Percentiles rank a stretch among this genome's conserved stretches.
Evolutionary conservation across 2,329 filamentous ascomycete species (phyloP).

Genomic region (Venturia effusa): DNA sequence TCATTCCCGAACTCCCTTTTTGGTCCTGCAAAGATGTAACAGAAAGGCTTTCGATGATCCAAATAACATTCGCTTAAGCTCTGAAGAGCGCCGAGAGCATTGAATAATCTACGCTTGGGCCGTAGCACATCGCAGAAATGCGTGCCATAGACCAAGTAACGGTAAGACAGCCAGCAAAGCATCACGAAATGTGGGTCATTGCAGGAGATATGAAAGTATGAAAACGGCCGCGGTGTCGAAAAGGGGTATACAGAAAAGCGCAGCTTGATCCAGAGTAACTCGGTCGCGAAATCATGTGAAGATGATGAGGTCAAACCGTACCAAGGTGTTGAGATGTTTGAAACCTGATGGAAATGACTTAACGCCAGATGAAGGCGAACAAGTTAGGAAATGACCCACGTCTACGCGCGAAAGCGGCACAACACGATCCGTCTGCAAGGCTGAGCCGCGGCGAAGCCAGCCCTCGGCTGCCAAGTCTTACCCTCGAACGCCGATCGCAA

Average conservation of each 20-base stretch:
- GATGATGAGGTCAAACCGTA: no score
- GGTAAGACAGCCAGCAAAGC: no score
- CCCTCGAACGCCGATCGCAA: neutral
- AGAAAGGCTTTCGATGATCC: no score
- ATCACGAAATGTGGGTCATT: no score
- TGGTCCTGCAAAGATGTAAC: no score
- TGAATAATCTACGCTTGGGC: no score
- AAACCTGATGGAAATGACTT: neutral
- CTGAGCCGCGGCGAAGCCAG: neutral
- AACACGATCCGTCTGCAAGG: neutral
- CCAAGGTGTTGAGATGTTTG: neutral
- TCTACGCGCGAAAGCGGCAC: neutral
- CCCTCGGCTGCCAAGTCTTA: neutral
- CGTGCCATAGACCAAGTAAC: no score
- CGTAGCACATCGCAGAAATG: no score
- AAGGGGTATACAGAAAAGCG: neutral
- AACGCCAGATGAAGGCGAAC: neutral
- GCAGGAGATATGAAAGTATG: no score
- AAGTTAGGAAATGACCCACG: neutral
- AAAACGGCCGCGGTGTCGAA: neutral
- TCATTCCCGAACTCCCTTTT: no score
- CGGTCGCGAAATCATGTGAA: neutral
- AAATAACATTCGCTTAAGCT: no score
- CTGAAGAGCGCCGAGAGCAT: no score
- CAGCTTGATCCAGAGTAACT: neutral